Percentiles rank a stretch among this genome's conserved stretches.
Conservation (phyloP, 2,329 filamentous ascomycete species). For the Bimuria novae-zelandiae region DNA sequence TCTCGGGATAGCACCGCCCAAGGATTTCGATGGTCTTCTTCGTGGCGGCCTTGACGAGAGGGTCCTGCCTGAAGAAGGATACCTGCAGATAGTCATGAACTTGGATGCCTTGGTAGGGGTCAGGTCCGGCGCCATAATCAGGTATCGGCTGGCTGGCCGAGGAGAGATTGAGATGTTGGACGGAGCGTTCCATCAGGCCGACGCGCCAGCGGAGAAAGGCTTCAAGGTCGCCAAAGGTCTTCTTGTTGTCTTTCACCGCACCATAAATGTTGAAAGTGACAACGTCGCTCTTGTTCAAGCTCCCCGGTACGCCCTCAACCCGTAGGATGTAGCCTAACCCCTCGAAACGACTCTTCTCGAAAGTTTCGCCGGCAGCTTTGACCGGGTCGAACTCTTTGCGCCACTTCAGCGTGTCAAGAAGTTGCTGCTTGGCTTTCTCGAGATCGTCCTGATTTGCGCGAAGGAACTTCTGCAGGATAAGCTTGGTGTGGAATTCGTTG, state of each 20-base stretch:
- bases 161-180: conserved; percentile 73
- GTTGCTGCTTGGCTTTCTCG: conserved; percentile 74
- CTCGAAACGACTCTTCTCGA: conserved; percentile 71
- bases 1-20: conserved; percentile 83
- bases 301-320: conserved; percentile 62
- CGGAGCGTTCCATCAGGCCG: conserved; percentile 84
- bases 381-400: conserved; percentile 75
- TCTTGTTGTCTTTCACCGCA: conserved; percentile 76
- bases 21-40: conserved; percentile 83
- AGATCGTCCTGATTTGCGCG: conserved; percentile 83
- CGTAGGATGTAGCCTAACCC: conserved; percentile 80
- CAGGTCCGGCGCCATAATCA: conserved; percentile 66
- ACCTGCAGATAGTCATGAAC: conserved; percentile 92
- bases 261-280: conserved; percentile 96
- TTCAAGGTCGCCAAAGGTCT: conserved; percentile 79
- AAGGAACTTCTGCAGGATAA: conserved; percentile 91
- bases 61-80: conserved; percentile 82
- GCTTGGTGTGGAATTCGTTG: conserved; percentile 72
- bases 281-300: conserved; percentile 63
- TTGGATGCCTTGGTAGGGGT: conserved; percentile 89
- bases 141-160: conserved; percentile 72
- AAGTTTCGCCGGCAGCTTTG: conserved; percentile 64
- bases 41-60: conserved; percentile 74
- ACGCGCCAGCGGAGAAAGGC: conserved; percentile 93
- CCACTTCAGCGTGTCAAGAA: conserved; percentile 80